Evolutionary conservation across 805 yeast species (phyloP).

Genomic region (Candida dendrica): DNA sequence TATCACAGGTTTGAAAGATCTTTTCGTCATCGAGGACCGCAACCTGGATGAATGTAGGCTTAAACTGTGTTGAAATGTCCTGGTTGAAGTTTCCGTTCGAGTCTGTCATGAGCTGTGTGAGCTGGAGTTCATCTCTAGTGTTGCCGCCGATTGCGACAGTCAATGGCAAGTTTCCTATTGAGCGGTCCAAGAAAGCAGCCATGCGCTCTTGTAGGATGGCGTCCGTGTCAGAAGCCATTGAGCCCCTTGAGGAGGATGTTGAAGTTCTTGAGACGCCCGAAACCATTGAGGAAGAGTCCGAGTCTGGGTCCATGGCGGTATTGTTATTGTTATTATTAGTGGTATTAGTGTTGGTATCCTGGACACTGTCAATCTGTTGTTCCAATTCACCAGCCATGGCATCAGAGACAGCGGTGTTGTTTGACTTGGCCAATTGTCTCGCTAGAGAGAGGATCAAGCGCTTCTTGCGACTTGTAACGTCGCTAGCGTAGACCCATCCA

Average conservation of each 20-base stretch:
- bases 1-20: conserved; percentile 38
- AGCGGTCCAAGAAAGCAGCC: conserved; percentile 61
- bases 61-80: conserved; percentile 45
- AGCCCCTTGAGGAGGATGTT: conserved; percentile 1
- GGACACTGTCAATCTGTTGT: conserved; percentile 24
- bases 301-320: no score
- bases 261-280: conserved; percentile 3
- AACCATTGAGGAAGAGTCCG: conserved; percentile 19
- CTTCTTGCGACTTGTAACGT: conserved; percentile 64
- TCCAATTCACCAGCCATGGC: conserved; percentile 28
- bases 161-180: conserved; percentile 51
- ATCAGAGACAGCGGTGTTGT: conserved; percentile 14
- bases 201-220: conserved; percentile 55
- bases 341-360: conserved; percentile 7
- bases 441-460: conserved; percentile 61
- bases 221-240: conserved; percentile 26
- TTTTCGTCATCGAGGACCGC: conserved; percentile 39
- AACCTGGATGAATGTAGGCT: conserved; percentile 54
- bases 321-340: no score
- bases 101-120: conserved; percentile 44
- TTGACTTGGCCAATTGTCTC: conserved; percentile 49
- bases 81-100: conserved; percentile 58
- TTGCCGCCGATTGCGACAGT: conserved; percentile 50
- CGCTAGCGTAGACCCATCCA: conserved; percentile 68
- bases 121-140: conserved; percentile 23